These are phyloP conservation scores for Bassia scoparia DNA, from an alignment of 148 eudicot genomes.

Conservation along the genomic window DNA sequence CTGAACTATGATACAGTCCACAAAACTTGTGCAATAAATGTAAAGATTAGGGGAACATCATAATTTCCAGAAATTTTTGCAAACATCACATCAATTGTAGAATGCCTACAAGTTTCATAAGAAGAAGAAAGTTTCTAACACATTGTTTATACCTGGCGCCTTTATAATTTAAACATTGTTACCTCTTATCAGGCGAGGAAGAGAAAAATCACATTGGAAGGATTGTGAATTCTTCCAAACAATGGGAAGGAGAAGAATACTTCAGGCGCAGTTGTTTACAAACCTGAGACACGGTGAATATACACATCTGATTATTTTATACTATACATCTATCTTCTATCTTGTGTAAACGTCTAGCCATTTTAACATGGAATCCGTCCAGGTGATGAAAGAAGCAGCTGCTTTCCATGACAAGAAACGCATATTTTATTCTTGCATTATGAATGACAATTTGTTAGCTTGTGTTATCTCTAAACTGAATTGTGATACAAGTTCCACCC, in stretches of 20 bases:
- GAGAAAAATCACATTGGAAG: constrained; percentile 60
- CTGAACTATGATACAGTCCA: neutral
- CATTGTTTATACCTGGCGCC: neutral
- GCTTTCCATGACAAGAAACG: constrained; percentile 77
- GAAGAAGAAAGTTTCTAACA: neutral
- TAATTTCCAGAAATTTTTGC: neutral
- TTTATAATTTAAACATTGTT: neutral
- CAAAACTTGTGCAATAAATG: neutral
- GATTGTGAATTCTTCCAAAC: constrained; percentile 75
- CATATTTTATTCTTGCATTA: constrained; percentile 64
- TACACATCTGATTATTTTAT: too few relatives aligned
- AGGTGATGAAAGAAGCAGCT: constrained; percentile 73
- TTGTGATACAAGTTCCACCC: constrained; percentile 44
- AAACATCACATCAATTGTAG: neutral
- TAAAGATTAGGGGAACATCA: neutral
- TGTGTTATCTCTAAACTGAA: constrained; percentile 78
- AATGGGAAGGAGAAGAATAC: constrained; percentile 55
- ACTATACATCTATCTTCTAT: too few relatives aligned
- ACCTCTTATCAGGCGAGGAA: constrained; percentile 62
- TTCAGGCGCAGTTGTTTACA: constrained; percentile 97
- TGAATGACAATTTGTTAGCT: constrained; percentile 76
- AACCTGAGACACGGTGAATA: constrained; percentile 85
- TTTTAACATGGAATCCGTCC: constrained; percentile 9
- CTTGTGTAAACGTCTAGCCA: constrained; percentile 13
- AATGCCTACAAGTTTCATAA: too few relatives aligned